Conservation (phyloP, 2,329 filamentous ascomycete genomes). For the Fusarium sp. region DNA sequence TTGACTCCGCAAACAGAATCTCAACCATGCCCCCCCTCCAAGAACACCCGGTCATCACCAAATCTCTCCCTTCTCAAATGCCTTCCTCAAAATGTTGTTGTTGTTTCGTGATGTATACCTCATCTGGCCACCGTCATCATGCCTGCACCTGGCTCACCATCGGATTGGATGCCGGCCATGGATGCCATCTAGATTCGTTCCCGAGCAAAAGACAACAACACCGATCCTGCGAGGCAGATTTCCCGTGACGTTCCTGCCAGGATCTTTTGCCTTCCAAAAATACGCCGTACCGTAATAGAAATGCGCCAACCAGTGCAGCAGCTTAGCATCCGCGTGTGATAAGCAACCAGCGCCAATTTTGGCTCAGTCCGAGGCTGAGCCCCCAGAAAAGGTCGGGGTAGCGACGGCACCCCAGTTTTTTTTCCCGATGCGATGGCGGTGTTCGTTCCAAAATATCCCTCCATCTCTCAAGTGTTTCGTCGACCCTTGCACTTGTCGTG, state of each 20-base stretch:
- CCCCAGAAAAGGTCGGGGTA: constrained; percentile 33
- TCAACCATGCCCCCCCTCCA: constrained; percentile 25
- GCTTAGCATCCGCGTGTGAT: constrained; percentile 22
- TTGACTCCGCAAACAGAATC: constrained; percentile 14
- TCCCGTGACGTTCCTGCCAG: constrained; percentile 18
- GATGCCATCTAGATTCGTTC: constrained; percentile 30
- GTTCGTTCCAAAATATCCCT: constrained; percentile 13
- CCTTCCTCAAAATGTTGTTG: constrained; percentile 17
- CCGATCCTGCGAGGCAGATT: constrained; percentile 23
- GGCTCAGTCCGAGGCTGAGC: constrained; percentile 40
- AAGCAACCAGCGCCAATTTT: constrained; percentile 27
- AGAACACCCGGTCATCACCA: constrained; percentile 13
- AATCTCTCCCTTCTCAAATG: constrained; percentile 24
- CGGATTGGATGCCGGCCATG: constrained; percentile 10
- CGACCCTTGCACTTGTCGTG: constrained; percentile 93
- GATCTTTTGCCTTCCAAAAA: constrained; percentile 29
- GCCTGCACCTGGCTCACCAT: constrained; percentile 14
- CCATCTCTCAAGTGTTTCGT: constrained; percentile 43
- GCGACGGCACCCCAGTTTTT: constrained; percentile 29
- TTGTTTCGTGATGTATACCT: constrained; percentile 41
- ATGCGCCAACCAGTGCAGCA: constrained; percentile 33
- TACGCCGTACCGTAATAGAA: constrained; percentile 40
- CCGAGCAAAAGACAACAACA: constrained; percentile 8
- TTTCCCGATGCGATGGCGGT: constrained; percentile 12
- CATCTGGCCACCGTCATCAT: constrained; percentile 11